A percentile compares a stretch with the other conserved stretches of the same genome.
Conservation (phyloP, 2,329 filamentous ascomycete genomes). For the Alternaria sp. region DNA sequence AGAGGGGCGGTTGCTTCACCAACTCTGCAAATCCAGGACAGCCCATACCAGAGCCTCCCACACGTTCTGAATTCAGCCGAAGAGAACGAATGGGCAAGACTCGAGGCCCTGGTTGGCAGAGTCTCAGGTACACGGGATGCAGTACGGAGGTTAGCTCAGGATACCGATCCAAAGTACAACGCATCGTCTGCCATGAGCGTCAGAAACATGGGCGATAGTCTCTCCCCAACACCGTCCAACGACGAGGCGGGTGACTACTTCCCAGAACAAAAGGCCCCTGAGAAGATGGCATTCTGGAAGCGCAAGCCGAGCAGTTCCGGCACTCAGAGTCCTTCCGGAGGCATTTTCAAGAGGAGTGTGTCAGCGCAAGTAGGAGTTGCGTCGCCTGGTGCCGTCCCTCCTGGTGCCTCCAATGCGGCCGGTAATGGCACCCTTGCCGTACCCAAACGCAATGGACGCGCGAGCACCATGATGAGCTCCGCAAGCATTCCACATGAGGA, state of each 20-base stretch:
- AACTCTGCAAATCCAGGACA: conserved; percentile 37
- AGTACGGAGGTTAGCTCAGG: conserved; percentile 82
- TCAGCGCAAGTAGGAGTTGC: conserved; percentile 62
- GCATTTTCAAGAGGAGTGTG: conserved; percentile 56
- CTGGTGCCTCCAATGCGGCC: conserved; percentile 40
- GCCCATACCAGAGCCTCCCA: conserved; percentile 21
- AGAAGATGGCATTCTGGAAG: conserved; percentile 88
- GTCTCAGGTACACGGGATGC: conserved; percentile 89
- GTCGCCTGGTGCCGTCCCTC: conserved; percentile 46
- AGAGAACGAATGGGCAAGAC: conserved; percentile 83
- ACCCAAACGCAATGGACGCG: conserved; percentile 42
- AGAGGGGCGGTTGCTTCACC: conserved; percentile 33
- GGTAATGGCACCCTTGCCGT: conserved; percentile 42
- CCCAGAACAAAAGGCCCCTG: conserved; percentile 47
- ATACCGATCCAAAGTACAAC: conserved; percentile 72
- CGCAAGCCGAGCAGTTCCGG: conserved; percentile 72
- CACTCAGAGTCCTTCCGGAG: conserved; percentile 52
- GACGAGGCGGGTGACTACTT: conserved; percentile 64
- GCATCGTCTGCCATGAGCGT: conserved; percentile 45
- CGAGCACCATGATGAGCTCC: conserved; percentile 50
- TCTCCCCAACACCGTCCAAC: conserved; percentile 50
- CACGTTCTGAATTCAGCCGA: conserved; percentile 59
- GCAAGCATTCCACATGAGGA: conserved; percentile 60
- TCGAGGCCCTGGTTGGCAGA: conserved; percentile 84
- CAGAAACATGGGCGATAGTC: conserved; percentile 34